These are phyloP conservation scores for Leptodermis oblonga DNA, from an alignment of 257 asterid species.

Conservation along the genomic window DNA sequence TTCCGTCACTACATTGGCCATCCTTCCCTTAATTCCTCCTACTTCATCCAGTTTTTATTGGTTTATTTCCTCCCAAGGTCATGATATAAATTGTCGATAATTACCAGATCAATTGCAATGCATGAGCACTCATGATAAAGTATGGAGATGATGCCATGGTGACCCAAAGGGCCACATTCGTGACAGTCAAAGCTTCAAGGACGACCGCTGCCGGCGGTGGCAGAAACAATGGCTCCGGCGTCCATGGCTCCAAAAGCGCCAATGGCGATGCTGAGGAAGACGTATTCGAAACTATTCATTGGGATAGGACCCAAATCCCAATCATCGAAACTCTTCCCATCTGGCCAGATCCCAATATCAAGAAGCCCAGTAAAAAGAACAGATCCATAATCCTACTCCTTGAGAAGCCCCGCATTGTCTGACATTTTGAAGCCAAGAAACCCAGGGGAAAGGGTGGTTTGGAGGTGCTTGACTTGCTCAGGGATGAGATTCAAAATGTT, in stretches of 20 bases:
- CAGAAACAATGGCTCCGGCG: constrained; percentile 72
- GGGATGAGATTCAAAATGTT: constrained; percentile 58
- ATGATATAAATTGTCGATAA: too few species aligned
- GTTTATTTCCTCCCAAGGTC: too few species aligned
- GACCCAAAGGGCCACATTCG: constrained; percentile 90
- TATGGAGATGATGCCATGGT: too few species aligned
- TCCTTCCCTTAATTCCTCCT: too few species aligned
- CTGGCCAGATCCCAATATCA: constrained; percentile 99
- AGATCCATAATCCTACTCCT: constrained; percentile 78
- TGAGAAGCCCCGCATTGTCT: constrained; percentile 56
- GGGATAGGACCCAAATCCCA: constrained; percentile 60
- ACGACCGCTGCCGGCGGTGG: constrained; percentile 89
- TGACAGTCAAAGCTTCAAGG: constrained; percentile 78
- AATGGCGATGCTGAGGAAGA: constrained; percentile 75
- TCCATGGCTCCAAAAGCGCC: constrained; percentile 70
- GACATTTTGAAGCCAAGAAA: constrained; percentile 65
- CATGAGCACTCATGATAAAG: too few species aligned
- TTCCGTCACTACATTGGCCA: too few species aligned
- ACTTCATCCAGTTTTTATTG: too few species aligned
- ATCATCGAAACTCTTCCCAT: constrained; percentile 71
- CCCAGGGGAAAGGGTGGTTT: constrained; percentile 86
- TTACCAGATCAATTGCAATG: too few species aligned
- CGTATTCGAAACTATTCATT: constrained; percentile 65
- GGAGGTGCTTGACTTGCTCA: constrained; percentile 63
- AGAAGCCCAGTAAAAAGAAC: constrained; percentile 79